Conservation (phyloP, 495 filamentous ascomycete genomes). For the Neurospora terricola region DNA sequence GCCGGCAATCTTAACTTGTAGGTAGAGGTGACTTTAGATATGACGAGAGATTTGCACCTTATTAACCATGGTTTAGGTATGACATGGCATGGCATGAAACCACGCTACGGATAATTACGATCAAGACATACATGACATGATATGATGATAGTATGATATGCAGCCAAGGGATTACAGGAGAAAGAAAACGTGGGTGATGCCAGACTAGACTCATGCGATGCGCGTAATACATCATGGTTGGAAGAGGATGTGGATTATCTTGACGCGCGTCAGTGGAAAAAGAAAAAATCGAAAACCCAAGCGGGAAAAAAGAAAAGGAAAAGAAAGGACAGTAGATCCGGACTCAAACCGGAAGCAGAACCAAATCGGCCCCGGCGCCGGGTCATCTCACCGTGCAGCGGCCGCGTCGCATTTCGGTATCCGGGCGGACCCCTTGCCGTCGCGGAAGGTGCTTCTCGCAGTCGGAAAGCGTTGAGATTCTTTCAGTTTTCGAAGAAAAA, state of each 20-base stretch:
- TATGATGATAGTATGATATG: too few species aligned
- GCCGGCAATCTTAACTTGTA: too few species aligned
- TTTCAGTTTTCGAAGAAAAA: too few species aligned
- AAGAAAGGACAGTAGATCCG: not conserved
- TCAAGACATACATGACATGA: too few species aligned
- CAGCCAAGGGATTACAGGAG: too few species aligned
- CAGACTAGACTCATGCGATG: not conserved
- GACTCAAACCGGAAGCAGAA: not conserved
- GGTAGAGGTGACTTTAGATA: too few species aligned
- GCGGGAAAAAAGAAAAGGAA: not conserved
- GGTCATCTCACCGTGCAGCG: not conserved
- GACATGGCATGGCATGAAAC: too few species aligned
- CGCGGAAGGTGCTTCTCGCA: not conserved
- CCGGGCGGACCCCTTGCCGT: not conserved
- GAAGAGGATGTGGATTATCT: not conserved
- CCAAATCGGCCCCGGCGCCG: not conserved
- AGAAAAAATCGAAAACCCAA: too few species aligned
- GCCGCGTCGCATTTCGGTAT: not conserved
- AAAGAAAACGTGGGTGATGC: not conserved
- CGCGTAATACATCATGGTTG: not conserved
- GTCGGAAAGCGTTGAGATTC: not conserved
- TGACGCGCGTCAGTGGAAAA: not conserved
- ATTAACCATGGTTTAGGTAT: too few species aligned
- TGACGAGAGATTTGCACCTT: too few species aligned
- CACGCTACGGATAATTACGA: too few species aligned